Base-by-base conservation (phyloP, 768 basidiomycete species). In the Lepiota brunneoincarnata region DNA sequence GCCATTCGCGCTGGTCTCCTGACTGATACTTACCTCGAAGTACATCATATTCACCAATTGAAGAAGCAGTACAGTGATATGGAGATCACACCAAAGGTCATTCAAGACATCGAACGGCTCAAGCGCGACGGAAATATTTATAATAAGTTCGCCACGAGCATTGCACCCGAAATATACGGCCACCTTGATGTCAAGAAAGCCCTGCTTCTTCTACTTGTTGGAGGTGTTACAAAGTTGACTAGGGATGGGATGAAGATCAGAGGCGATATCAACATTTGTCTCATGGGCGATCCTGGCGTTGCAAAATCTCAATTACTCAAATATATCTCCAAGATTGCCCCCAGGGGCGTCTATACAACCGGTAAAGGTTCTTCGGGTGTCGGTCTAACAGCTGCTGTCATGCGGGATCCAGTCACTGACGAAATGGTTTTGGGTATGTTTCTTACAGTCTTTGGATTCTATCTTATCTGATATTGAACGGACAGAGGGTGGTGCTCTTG, bases 241-340 rank as follows among this genome's bases (percentile, higher is more conserved):
- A 91, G 91, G 5, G 97, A 99, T 64, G 97, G 97, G 12, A 93
- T 99, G 93, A 98, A 92, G 72, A 98, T 99, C 66, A 84, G 97
- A 65, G 97, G 97, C 24, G 97, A 98, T 69, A 77, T 99, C 72
- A 99, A 99, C 63, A 76, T 99, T 15, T 99, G 97, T 71, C 72
- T 99, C 39, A 99, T 99, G 97, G 97, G 97, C 61, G 97, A 99
- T 70, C 97, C 97, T 49, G 97, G 97, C 84, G 96, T 98, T 48
- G 94, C 95, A 51, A 99, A 99, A 69, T 97, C 94, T 12, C 97
- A 99, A 65, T 67, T 97, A 24, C 79, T 97, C 53, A 99, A 99
- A 72, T 98, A 98, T 62, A 99, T 99, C 61, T 93, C 96, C 18
- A 99, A 99, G 69, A 89, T 99, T 60, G 97, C 97, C 2, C 97